These are phyloP conservation scores for Cystobasidium sp. DNA, from an alignment of 1,284 basidiomycete genomes.

Conservation along the genomic window DNA sequence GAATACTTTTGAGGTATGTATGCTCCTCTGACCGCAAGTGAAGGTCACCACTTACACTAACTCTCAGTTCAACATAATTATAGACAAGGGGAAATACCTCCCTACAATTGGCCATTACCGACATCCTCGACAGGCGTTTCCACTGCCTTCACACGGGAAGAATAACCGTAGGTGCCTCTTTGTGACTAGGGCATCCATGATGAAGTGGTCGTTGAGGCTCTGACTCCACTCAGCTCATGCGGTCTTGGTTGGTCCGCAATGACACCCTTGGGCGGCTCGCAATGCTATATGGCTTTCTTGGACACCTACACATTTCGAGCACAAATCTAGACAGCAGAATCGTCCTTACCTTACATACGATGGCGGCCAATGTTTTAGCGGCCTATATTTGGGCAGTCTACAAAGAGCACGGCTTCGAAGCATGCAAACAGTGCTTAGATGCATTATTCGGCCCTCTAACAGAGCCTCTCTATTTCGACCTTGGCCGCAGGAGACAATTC, in stretches of 20 bases:
- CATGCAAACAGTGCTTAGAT: not conserved
- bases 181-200: not conserved
- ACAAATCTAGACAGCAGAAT: not conserved
- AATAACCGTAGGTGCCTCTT: slow-evolving; percentile 17
- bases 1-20: slow-evolving; percentile 11
- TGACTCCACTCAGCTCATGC: slow-evolving; percentile 14
- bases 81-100: slow-evolving; percentile 27
- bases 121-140: slow-evolving; percentile 8
- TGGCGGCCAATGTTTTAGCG: slow-evolving; percentile 35
- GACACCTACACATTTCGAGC: not conserved
- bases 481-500: no score
- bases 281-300: slow-evolving; percentile 20
- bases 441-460: slow-evolving; percentile 8
- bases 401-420: slow-evolving; percentile 3
- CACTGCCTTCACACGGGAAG: slow-evolving; percentile 16
- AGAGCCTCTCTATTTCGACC: no score
- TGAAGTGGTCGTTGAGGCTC: not conserved
- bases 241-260: slow-evolving; percentile 25
- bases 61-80: not conserved
- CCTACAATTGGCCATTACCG: slow-evolving; percentile 6
- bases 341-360: not conserved
- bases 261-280: slow-evolving; percentile 12
- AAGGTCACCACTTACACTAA: not conserved
- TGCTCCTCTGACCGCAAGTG: not conserved
- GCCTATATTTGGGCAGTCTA: slow-evolving; percentile 26